phyloP scores from a whole-genome alignment of 176 grass and related monocot species.

The Urochloa ruziziensis region DNA sequence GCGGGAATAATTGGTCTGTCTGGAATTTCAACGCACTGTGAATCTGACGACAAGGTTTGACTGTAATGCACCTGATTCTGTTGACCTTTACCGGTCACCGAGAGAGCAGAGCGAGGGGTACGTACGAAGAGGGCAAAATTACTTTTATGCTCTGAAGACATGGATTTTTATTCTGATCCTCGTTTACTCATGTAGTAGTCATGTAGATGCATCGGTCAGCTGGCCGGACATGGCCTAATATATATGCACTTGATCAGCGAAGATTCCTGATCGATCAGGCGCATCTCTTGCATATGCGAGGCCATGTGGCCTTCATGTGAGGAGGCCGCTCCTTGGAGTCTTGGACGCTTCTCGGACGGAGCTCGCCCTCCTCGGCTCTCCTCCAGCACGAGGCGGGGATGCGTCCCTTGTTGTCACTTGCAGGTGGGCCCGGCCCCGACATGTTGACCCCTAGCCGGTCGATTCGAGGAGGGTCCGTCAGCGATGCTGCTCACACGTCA shows the following conservation, averaged over 20 bases:
- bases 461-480: neutral
- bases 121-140: no score
- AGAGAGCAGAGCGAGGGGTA: neutral
- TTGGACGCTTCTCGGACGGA: slow-evolving; percentile 11
- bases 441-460: slow-evolving; percentile 5
- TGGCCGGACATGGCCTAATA: no score
- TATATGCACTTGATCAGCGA: neutral
- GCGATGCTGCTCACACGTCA: slow-evolving; percentile 25
- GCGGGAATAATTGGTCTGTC: neutral
- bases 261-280: slow-evolving; percentile 19
- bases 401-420: neutral
- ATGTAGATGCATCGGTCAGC: no score
- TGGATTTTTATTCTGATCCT: no score
- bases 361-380: neutral
- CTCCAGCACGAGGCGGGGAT: neutral
- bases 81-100: neutral
- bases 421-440: slow-evolving; percentile 10
- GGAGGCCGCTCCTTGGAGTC: no score
- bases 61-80: neutral
- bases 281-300: neutral
- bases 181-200: no score
- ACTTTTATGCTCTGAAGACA: no score
- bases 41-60: neutral
- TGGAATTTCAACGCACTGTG: neutral
- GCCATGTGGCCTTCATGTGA: slow-evolving; percentile 32